Conservation (phyloP, 176 grass and related monocot genomes). For the Paspalum notatum region DNA sequence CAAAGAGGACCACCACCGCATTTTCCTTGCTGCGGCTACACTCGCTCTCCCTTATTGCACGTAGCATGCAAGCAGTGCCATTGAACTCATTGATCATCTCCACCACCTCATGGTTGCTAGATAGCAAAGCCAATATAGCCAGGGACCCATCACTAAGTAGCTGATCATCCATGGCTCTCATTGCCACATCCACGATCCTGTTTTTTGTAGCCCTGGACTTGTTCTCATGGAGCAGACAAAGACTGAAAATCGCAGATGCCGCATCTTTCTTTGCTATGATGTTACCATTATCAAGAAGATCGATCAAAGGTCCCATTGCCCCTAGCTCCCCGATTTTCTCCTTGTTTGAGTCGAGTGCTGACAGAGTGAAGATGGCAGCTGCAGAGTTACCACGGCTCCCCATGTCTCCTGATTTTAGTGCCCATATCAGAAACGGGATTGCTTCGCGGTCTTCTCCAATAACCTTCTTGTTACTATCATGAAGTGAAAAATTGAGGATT, state of each 20-base stretch:
- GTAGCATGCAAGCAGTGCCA: slow-evolving; percentile 56
- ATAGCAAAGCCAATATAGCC: slow-evolving; percentile 73
- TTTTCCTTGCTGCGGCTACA: slow-evolving; percentile 79
- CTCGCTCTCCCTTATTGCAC: slow-evolving; percentile 56
- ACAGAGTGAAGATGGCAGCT: slow-evolving; percentile 81
- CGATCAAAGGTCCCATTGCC: slow-evolving; percentile 68
- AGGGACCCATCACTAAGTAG: slow-evolving; percentile 66
- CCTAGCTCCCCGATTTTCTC: slow-evolving; percentile 63
- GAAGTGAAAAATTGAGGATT: slow-evolving; percentile 86
- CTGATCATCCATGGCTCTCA: slow-evolving; percentile 55
- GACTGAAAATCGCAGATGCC: slow-evolving; percentile 76
- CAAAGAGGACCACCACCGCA: slow-evolving; percentile 60
- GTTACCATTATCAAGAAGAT: slow-evolving; percentile 72
- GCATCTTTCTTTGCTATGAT: slow-evolving; percentile 75
- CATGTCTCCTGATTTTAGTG: slow-evolving; percentile 66
- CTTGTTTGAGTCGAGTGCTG: slow-evolving; percentile 81
- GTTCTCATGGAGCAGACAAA: slow-evolving; percentile 68
- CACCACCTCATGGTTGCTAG: slow-evolving; percentile 61
- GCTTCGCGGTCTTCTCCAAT: slow-evolving; percentile 68
- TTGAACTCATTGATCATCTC: slow-evolving; percentile 56
- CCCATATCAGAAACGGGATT: slow-evolving; percentile 66
- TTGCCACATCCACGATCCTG: slow-evolving; percentile 55
- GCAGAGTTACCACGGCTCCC: slow-evolving; percentile 74
- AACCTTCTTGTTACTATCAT: slow-evolving; percentile 84
- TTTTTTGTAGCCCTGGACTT: slow-evolving; percentile 56